Percentiles rank a stretch among this genome's conserved stretches.
Evolutionary conservation across 345 rosid species (phyloP).

Genomic region (Jatropha curcas): DNA sequence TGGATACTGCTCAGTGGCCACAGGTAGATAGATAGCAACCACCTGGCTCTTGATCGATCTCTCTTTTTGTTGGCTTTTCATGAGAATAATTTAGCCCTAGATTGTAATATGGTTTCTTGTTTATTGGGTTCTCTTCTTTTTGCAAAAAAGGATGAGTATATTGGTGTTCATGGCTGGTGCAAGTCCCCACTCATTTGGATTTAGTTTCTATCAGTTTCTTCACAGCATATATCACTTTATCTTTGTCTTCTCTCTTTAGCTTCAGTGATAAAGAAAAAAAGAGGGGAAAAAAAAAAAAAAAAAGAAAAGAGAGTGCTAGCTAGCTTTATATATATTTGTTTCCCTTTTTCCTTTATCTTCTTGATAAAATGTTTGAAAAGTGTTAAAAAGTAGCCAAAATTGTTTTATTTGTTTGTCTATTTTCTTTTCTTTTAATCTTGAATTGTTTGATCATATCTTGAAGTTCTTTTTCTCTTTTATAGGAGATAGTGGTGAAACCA

Average conservation of each 20-base stretch:
- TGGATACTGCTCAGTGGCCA: conserved; percentile 98
- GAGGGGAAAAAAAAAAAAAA: neutral
- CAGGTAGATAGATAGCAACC: conserved; percentile 54
- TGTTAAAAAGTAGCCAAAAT: conserved; percentile 27
- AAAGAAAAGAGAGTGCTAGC: neutral
- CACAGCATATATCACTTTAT: conserved; percentile 39
- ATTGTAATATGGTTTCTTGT: neutral
- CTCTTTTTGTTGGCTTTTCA: conserved; percentile 12
- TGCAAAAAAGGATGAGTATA: conserved; percentile 19
- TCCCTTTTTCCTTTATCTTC: conserved; percentile 6
- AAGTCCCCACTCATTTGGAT: conserved; percentile 47
- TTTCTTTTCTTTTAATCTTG: conserved; percentile 2
- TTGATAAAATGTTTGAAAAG: conserved; percentile 33
- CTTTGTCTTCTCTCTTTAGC: conserved; percentile 46
- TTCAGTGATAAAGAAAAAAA: conserved; percentile 20
- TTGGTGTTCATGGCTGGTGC: conserved; percentile 36
- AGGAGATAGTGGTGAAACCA: conserved; percentile 94
- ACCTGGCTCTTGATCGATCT: neutral
- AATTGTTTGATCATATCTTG: neutral
- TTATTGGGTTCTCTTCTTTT: conserved; percentile 19
- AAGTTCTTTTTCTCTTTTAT: conserved; percentile 2
- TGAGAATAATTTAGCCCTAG: conserved; percentile 7
- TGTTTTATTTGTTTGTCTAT: conserved; percentile 40
- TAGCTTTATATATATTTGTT: too few relatives aligned
- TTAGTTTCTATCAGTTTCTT: conserved; percentile 38